A percentile compares a stretch with the other conserved stretches of the same genome.
These are phyloP conservation scores for Populus tremula DNA, from an alignment of 345 rosid species.

Conservation along the genomic window DNA sequence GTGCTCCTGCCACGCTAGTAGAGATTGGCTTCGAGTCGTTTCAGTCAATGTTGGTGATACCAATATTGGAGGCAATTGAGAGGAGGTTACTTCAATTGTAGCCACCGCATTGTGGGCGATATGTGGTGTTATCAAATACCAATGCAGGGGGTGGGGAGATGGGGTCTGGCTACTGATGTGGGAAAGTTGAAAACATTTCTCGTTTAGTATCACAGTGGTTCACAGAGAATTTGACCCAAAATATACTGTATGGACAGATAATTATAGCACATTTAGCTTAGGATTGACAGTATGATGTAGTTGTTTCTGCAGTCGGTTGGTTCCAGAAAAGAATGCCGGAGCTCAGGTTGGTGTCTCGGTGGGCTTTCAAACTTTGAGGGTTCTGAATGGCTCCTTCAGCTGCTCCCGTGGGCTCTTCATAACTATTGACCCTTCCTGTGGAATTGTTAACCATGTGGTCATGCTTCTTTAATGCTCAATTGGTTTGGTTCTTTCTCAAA, in stretches of 20 bases:
- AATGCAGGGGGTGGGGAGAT: conserved; percentile 45
- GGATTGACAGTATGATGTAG: neutral
- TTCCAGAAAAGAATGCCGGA: neutral
- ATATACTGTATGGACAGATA: neutral
- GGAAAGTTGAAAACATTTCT: conserved; percentile 17
- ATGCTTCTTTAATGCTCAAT: neutral
- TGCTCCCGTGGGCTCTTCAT: neutral
- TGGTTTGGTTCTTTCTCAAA: neutral
- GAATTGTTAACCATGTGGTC: neutral
- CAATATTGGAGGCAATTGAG: conserved; percentile 57
- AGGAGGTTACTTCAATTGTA: conserved; percentile 44
- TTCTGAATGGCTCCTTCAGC: neutral
- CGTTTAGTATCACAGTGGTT: neutral
- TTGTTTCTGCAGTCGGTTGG: neutral
- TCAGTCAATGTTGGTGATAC: conserved; percentile 39
- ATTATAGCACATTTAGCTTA: neutral
- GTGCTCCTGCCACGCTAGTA: conserved; percentile 54
- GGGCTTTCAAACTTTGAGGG: neutral
- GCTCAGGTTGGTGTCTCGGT: neutral
- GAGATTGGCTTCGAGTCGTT: conserved; percentile 49
- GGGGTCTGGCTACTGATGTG: conserved; percentile 52
- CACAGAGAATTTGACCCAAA: neutral
- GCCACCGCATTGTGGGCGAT: conserved; percentile 49
- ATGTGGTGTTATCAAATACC: conserved; percentile 44
- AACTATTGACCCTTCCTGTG: neutral